These are phyloP conservation scores for Fusarium napiforme DNA, from an alignment of 2,329 filamentous ascomycete species.

Conservation along the genomic window DNA sequence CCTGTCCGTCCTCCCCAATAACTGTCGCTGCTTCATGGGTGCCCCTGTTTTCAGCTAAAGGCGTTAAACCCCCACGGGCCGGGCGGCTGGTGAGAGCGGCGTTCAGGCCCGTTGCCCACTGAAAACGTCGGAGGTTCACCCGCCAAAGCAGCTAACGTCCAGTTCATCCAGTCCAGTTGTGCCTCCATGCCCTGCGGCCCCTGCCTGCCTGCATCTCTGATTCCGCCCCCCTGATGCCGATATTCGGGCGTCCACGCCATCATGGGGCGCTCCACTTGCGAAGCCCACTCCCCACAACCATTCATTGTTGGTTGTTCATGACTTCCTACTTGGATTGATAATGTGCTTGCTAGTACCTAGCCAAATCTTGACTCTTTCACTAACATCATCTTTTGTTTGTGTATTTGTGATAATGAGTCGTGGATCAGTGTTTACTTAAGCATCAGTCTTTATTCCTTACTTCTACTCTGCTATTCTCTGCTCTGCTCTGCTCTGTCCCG, in stretches of 20 bases:
- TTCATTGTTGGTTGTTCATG: constrained; percentile 32
- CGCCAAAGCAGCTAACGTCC: constrained; percentile 6
- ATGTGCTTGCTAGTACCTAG: constrained; percentile 6
- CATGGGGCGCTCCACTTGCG: constrained; percentile 17
- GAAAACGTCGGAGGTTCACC: constrained; percentile 4
- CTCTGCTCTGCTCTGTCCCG: not conserved
- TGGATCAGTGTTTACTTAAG: not conserved
- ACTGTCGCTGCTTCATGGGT: constrained; percentile 13
- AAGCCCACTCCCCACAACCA: constrained; percentile 12
- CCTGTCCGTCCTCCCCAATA: constrained; percentile 2
- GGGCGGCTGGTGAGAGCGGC: not conserved
- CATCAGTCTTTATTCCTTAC: not conserved
- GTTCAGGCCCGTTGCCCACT: constrained; percentile 20
- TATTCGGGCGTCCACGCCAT: constrained; percentile 19
- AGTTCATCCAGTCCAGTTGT: not conserved
- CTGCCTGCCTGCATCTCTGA: not conserved
- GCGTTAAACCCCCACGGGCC: constrained; percentile 1
- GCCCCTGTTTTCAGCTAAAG: constrained; percentile 26
- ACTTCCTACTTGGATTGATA: constrained; percentile 29
- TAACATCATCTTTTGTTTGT: constrained; percentile 1
- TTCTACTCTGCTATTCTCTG: not conserved
- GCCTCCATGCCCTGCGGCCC: not conserved
- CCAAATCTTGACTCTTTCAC: constrained; percentile 7
- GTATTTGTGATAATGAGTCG: constrained; percentile 8
- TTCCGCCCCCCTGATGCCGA: constrained; percentile 29